Base-by-base conservation (phyloP, 441 rosid genomes). In the Euphorbia schlechtendalii region DNA sequence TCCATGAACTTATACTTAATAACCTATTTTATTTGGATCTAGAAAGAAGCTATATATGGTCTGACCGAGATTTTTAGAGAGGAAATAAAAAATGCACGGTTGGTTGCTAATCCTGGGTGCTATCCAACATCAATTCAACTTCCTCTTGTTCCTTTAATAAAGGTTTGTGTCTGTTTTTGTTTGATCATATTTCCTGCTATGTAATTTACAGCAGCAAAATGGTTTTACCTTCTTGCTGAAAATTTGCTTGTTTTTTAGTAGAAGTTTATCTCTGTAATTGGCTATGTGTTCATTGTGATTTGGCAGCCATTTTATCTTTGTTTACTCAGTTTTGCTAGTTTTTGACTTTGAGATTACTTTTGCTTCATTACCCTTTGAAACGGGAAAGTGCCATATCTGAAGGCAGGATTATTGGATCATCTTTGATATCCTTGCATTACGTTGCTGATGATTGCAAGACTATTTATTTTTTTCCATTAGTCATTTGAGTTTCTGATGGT, bases 61-160 rank as follows among this genome's bases (percentile, higher is more conserved):
- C 79, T 94, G 84, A 94, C 99, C 17, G 98, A 91, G 86, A 69
- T 91, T 68, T 76, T 53, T 40, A 80, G 99, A 72, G 87, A 87
- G 20, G 86, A 85, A 72, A 78, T 94, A n/a, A 79, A 64, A 80
- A 65, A 61, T 56, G 96, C 96, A 8, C 84, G 78, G 21, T 76
- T 94, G 40, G 98, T 94, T 43, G 99, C 96, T 79, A 94, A 94
- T 68, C 99, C 98, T 59, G 99, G 98, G 66, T 91, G 98, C 72
- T 94, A 94, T 74, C 99, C 99, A 8, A 94, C 97, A 46, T 81
- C 97, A 5, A 81, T 89, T 76, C 99, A 94, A 74, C 93, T 93
- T 75, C 97, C 97, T 48, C 91, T 93, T 67, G 79, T 90, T 76
- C 97, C 97, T 68, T 73, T 93, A 66, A 71, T 90, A 63, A 83